Base-by-base conservation (phyloP, 2,329 filamentous ascomycete genomes). In the Didymella segeticola region DNA sequence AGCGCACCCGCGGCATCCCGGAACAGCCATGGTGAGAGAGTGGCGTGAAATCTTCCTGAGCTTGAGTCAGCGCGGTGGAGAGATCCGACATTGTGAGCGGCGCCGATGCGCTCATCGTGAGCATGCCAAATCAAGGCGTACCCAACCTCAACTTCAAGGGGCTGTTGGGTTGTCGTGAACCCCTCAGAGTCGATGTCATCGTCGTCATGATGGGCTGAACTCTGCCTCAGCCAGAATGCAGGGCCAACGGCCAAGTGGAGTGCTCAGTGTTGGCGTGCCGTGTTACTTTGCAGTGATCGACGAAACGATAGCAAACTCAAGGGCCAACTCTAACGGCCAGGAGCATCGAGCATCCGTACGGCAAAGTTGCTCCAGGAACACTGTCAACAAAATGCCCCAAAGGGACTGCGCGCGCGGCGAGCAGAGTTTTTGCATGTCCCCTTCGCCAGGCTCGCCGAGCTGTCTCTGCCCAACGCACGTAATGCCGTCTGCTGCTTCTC, bases 1-100 rank as follows among this genome's bases (percentile, higher is more conserved):
- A 71, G 69, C 59, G 66, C 60, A 50, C 58, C 60, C 62, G 63
- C 64, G 67, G 67, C 62, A 64, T 47, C 45, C 59, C 63, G 67
- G 66, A 64, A 62, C 61, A 58, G 52, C 50, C 53, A 57, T 64
- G 56, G 66, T 63, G 60, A 58, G 46, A 55, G 55, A 53, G 54
- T 37, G 60, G 57, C 60, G 47, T 60, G 36, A 56, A 58, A 58
- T 54, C 54, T 56, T 57, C 46, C 55, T 49, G 41, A 43, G 23
- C 37, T 56, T 52, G 64, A 64, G 56, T 66, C 63, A 60, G 56
- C 43, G 56, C 43, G 33, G 52, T 48, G 43, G 43, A 43, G 49
- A 48, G 39, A 45, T 47, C 57, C 49, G 53, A 53, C 42, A 50
- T 48, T 52, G 54, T 58, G 63, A 59, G 53, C 54, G 53, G 53